Percentiles rank a stretch among this genome's conserved stretches.
Conservation (phyloP, 371 early-diverging fungal species). For the Mucor circinelloides region DNA sequence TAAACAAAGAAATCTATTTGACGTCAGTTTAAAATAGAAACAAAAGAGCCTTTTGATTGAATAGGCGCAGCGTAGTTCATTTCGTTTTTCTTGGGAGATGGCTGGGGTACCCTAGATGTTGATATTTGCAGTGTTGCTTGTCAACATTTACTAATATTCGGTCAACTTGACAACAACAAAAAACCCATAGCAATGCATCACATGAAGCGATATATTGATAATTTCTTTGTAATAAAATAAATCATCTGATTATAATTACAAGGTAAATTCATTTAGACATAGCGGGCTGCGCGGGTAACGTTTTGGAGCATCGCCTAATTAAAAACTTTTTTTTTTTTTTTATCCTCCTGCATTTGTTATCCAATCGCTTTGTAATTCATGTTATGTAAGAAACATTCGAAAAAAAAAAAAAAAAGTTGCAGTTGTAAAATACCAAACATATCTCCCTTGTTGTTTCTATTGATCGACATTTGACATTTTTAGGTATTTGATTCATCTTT, state of each 20-base stretch:
- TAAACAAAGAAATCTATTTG: neutral
- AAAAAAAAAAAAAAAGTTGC: neutral
- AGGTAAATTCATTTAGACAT: neutral
- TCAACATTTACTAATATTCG: neutral
- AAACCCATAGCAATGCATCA: neutral
- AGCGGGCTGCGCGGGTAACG: neutral
- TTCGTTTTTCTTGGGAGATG: neutral
- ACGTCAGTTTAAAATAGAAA: constrained; percentile 2
- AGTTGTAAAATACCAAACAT: neutral
- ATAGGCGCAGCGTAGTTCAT: neutral
- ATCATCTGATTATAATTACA: neutral
- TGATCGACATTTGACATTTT: no score
- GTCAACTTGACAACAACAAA: neutral
- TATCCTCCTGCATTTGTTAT: neutral
- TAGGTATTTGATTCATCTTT: no score
- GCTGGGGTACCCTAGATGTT: neutral
- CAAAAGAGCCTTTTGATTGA: neutral
- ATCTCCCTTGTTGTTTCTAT: no score
- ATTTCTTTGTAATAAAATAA: neutral
- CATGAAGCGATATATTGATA: neutral
- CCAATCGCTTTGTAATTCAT: neutral
- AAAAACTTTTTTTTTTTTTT: neutral
- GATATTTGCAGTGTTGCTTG: neutral
- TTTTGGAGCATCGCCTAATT: constrained; percentile 1
- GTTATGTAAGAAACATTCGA: neutral